Conservation (phyloP, 2,329 filamentous ascomycete species). For the Harringtonia lauricola region DNA sequence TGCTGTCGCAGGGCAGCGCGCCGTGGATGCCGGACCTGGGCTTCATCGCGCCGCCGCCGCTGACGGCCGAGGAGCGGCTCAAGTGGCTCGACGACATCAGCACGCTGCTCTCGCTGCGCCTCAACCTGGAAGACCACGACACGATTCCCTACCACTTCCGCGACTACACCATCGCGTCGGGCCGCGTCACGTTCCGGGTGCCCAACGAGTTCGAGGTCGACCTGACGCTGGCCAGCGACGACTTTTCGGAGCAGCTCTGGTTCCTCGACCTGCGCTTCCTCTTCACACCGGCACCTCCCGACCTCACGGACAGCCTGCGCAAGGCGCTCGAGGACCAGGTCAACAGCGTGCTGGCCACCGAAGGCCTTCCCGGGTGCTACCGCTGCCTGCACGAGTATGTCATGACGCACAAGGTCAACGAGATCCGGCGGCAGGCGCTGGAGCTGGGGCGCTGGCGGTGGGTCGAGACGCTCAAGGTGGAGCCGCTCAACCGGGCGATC, state of each 20-base stretch:
- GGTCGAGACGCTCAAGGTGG: slow-evolving; percentile 67
- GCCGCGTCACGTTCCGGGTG: slow-evolving; percentile 83
- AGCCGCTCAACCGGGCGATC: slow-evolving; percentile 69
- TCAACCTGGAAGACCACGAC: slow-evolving; percentile 78
- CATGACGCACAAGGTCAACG: slow-evolving; percentile 80
- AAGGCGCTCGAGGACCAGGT: slow-evolving; percentile 57
- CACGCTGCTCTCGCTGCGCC: slow-evolving; percentile 66
- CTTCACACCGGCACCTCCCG: slow-evolving; percentile 58
- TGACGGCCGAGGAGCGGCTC: slow-evolving; percentile 62
- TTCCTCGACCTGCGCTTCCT: slow-evolving; percentile 86
- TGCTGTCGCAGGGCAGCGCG: slow-evolving; percentile 68
- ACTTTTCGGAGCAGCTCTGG: slow-evolving; percentile 74
- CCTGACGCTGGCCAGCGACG: slow-evolving; percentile 79
- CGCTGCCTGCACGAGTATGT: slow-evolving; percentile 78
- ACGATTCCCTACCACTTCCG: slow-evolving; percentile 63
- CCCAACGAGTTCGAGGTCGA: slow-evolving; percentile 84
- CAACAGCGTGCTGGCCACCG: slow-evolving; percentile 58
- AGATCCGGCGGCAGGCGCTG: slow-evolving; percentile 66
- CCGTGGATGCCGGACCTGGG: slow-evolving; percentile 72
- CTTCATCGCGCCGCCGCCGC: slow-evolving; percentile 62
- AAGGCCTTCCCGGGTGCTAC: slow-evolving; percentile 72
- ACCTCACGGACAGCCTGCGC: slow-evolving; percentile 52
- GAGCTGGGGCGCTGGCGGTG: slow-evolving; percentile 61
- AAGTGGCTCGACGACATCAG: slow-evolving; percentile 73
- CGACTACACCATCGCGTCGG: slow-evolving; percentile 68